phyloP scores from a whole-genome alignment of 306 rosid genomes.

The Geum urbanum region DNA sequence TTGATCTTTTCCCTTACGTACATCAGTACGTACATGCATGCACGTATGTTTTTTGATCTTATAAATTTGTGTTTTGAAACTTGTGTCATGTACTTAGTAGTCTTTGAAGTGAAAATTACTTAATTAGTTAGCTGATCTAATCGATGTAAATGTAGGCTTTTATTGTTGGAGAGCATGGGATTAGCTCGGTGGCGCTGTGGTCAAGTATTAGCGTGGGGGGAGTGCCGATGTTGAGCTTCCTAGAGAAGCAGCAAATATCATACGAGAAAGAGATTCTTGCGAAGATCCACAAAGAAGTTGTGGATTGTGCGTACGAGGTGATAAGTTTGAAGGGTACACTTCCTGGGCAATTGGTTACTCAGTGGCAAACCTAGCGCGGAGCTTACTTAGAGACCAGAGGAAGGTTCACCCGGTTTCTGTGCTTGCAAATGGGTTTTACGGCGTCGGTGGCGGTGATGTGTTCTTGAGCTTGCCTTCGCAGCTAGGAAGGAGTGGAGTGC shows the following conservation, averaged over 20 bases:
- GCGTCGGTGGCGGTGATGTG: conserved; percentile 54
- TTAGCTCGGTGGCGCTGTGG: conserved; percentile 95
- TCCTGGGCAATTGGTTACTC: conserved; percentile 97
- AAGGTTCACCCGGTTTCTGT: conserved; percentile 79
- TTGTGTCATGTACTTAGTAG: neutral
- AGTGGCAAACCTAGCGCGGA: conserved; percentile 55
- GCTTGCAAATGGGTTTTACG: conserved; percentile 65
- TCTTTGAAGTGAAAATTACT: neutral
- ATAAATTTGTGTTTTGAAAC: neutral
- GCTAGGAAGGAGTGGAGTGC: conserved; percentile 69
- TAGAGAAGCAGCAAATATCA: conserved; percentile 54
- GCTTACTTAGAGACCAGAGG: conserved; percentile 65
- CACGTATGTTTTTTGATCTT: neutral
- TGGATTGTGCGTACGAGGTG: conserved; percentile 70
- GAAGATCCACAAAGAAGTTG: conserved; percentile 64
- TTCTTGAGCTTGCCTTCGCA: conserved; percentile 78
- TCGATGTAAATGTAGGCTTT: conserved; percentile 43
- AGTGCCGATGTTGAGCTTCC: conserved; percentile 69
- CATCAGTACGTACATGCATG: neutral
- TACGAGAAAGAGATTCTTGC: conserved; percentile 69
- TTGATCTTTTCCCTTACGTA: too few species aligned
- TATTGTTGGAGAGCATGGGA: conserved; percentile 93
- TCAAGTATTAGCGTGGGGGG: conserved; percentile 91
- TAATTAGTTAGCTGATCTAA: neutral
- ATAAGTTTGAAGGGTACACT: conserved; percentile 75